Evolutionary conservation across 1,139 yeast genomes (phyloP), one percentile per base, ranked within the genome.

Genomic region (Saccharomyces hybrid): DNA sequence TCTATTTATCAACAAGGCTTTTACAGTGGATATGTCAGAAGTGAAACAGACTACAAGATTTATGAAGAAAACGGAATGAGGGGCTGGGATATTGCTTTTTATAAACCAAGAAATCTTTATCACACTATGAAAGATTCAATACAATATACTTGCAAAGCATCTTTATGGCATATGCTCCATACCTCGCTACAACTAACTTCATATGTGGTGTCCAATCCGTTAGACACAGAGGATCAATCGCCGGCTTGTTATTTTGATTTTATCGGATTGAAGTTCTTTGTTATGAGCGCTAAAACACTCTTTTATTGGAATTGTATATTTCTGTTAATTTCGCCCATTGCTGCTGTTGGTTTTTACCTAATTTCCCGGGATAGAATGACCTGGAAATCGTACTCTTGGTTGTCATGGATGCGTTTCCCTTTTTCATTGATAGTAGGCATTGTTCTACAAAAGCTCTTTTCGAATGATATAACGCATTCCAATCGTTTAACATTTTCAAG

Each of bases 1-100:
- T 87, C 96, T 0, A 70, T 88, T 14, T 86, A 83, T 69, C 96
- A 88, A 69, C 86, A 88, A 68, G 96, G 93, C 0, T 88, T 88
- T 70, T 82, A 84, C 63, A 78, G 81, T 55, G 82, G 87, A n/a
- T 67, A 85, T 47, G 80, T 91, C 48, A 79, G 78, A 53, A 85
- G 95, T 62, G 95, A 89, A 69, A 91, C 97, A 1, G 97, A 91
- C 67, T 91, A 86, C 70, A 81, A 81, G 59, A 82, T 88, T 5
- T 90, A 89, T 67, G 73, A 75, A 52, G 78, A 78, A 52, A 71
- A 78, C 47, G 96, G 95, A 0, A 69, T 88, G 51, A 78, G 96
- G 60, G 98, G 97, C 8, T 77, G 91, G 64, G 97, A 91, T 69
- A 80, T 81, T 56, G 88, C 88, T 1, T 84, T 84, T 61, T 83